A percentile compares a stretch with the other conserved stretches of the same genome.
Evolutionary conservation across 2,329 filamentous ascomycete genomes (phyloP).

Genomic region (Aureobasidium mangrovei): DNA sequence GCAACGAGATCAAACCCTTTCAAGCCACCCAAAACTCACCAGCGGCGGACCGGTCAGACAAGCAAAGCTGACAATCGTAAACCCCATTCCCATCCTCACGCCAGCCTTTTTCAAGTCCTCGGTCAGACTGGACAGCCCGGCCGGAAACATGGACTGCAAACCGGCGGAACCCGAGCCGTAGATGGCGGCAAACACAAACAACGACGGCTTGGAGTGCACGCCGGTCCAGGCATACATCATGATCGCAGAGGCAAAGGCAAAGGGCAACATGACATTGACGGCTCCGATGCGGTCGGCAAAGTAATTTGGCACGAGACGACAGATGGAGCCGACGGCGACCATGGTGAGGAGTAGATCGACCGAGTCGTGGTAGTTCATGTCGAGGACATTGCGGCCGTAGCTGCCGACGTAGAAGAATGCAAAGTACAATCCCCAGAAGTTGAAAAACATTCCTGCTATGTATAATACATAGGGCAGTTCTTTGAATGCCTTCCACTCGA

Average conservation of each 20-base stretch:
- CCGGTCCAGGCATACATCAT: slow-evolving; percentile 50
- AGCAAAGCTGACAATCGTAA: slow-evolving; percentile 37
- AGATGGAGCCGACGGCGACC: slow-evolving; percentile 48
- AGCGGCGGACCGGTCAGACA: slow-evolving; percentile 39
- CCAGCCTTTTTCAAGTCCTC: slow-evolving; percentile 40
- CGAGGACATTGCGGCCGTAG: slow-evolving; percentile 30
- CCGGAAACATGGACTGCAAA: slow-evolving; percentile 39
- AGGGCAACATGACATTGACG: slow-evolving; percentile 48
- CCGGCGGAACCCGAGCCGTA: slow-evolving; percentile 39
- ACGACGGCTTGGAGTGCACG: slow-evolving; percentile 31
- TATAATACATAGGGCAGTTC: slow-evolving; percentile 30
- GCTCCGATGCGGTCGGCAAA: slow-evolving; percentile 49
- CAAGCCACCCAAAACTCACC: no score
- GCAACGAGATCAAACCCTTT: no score
- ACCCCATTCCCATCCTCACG: slow-evolving; percentile 41
- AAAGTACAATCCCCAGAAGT: slow-evolving; percentile 30
- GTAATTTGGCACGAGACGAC: slow-evolving; percentile 45
- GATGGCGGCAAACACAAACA: slow-evolving; percentile 38
- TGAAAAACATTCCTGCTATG: slow-evolving; percentile 18
- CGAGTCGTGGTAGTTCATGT: slow-evolving; percentile 41
- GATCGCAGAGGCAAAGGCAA: slow-evolving; percentile 37
- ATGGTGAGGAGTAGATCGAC: slow-evolving; percentile 49
- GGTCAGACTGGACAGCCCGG: slow-evolving; percentile 35
- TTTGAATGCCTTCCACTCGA: slow-evolving; percentile 29
- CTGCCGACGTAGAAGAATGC: slow-evolving; percentile 38